Evolutionary conservation across 1,284 basidiomycete genomes (phyloP), one percentile per base, ranked within the genome.

Genomic region (Fistulinella cinereoalba): DNA sequence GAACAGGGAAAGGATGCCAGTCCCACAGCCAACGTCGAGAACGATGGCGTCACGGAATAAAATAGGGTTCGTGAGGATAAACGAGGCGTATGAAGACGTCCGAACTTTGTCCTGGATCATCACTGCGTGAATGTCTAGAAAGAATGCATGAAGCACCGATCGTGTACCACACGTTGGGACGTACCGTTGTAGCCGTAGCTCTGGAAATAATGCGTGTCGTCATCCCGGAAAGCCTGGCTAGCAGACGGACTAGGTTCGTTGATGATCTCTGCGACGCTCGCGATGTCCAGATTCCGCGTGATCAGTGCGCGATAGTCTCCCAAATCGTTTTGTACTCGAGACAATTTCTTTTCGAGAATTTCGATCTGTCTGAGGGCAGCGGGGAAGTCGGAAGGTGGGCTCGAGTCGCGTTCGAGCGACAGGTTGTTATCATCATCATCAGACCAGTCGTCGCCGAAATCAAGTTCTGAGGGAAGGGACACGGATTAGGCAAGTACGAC

Each of bases 1-100:
- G 56, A 98, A 91, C 55, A 99, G 77, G 0, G 92, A 96, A 7
- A 98, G 73, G 43, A 99, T 97, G 3, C 93, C 90, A 0, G 92
- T 95, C 0, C 93, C 93, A 58, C 93, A 97, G 3, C 96, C 96
- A 19, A 98, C 94, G 57, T 98, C 96, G 59, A 98, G 83, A 6
- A 99, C 94, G 37, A 88, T 71, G 23, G 92, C 91, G 56, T 86
- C 90, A 46, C 81, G 80, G 74, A 98, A 95, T 13, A 96, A 71
- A 13, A 76, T 67, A 1, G 92, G 85, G 64, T 91, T 96, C n/a
- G 78, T 82, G 25, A 96, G 73, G 60, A 98, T 92, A 69, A 93
- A 98, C 16, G 86, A 79, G 1, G 92, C 93, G 65, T 98, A 99
- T 3, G 91, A 87, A 16, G 95, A 85, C 0, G 96, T 99, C 37